Evolutionary conservation across 331 rosid species (phyloP).

Genomic region (Pyrus hybrid): DNA sequence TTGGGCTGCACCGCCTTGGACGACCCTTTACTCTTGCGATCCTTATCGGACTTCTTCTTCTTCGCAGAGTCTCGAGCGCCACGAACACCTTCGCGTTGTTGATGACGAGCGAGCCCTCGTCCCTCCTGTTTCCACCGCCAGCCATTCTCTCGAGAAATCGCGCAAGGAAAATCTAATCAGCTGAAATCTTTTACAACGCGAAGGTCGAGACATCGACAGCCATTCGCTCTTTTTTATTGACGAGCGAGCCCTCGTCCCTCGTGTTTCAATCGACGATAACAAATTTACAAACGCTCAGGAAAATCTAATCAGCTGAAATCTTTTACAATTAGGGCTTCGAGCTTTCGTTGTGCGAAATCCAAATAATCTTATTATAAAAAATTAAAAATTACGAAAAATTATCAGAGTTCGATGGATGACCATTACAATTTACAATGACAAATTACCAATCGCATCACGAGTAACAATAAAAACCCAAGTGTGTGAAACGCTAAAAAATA

Average conservation of each 20-base stretch:
- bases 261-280: slow-evolving; percentile 46
- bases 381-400: background rate
- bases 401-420: background rate
- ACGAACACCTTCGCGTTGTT: too few relatives aligned
- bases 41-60: too few relatives aligned
- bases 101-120: too few relatives aligned
- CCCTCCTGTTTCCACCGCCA: too few relatives aligned
- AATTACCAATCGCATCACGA: background rate
- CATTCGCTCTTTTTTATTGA: background rate
- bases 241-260: slow-evolving; percentile 74
- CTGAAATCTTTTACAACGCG: slow-evolving; percentile 21
- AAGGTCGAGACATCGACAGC: slow-evolving; percentile 45
- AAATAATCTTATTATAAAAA: background rate
- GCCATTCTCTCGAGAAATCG: too few relatives aligned
- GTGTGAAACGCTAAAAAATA: background rate
- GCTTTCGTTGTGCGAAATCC: background rate
- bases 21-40: too few relatives aligned
- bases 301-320: background rate
- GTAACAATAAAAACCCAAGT: background rate
- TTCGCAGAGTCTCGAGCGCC: too few relatives aligned
- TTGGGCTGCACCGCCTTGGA: too few relatives aligned
- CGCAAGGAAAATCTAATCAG: too few relatives aligned
- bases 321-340: background rate
- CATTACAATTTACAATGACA: background rate
- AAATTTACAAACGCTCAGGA: background rate